Conservation (phyloP, 2,329 filamentous ascomycete genomes). For the Tolypocladium pustulatum region DNA sequence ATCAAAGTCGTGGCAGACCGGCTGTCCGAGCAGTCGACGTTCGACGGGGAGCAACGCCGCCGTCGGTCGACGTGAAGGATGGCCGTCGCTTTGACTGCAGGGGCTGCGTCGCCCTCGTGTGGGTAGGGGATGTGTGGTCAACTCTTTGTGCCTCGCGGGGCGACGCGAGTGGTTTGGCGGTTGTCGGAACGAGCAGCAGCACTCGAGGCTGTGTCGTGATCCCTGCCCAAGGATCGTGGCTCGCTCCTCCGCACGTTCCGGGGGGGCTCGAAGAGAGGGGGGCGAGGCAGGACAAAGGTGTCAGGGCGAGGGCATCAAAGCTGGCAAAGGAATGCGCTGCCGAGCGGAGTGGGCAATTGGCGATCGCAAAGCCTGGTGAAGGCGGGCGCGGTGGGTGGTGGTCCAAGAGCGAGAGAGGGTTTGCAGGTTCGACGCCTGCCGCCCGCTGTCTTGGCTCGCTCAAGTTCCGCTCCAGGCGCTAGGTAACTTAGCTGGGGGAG, state of each 20-base stretch:
- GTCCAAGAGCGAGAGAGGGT: background rate
- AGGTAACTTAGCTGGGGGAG: background rate
- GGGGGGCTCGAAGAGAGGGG: background rate
- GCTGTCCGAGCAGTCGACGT: slow-evolving; percentile 12
- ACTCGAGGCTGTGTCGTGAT: background rate
- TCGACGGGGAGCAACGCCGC: slow-evolving; percentile 20
- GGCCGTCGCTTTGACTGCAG: background rate
- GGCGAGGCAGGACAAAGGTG: slow-evolving; percentile 1
- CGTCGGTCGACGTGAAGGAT: slow-evolving; percentile 14
- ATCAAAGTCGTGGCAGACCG: slow-evolving; percentile 13
- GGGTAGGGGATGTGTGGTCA: background rate
- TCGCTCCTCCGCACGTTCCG: background rate
- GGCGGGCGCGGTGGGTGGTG: background rate
- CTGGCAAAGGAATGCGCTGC: background rate
- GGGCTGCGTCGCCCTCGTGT: background rate
- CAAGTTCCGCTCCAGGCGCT: background rate
- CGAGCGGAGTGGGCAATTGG: background rate
- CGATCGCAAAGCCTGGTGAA: background rate
- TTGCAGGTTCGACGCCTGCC: background rate
- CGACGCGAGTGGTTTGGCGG: background rate
- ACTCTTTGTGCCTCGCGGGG: background rate
- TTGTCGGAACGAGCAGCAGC: background rate
- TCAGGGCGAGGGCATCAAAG: background rate
- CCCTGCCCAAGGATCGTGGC: slow-evolving; percentile 1
- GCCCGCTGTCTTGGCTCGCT: background rate